A percentile compares a stretch with the other conserved stretches of the same genome.
Conservation (phyloP, 805 yeast species). For the Saccharomycopsis sp. region DNA sequence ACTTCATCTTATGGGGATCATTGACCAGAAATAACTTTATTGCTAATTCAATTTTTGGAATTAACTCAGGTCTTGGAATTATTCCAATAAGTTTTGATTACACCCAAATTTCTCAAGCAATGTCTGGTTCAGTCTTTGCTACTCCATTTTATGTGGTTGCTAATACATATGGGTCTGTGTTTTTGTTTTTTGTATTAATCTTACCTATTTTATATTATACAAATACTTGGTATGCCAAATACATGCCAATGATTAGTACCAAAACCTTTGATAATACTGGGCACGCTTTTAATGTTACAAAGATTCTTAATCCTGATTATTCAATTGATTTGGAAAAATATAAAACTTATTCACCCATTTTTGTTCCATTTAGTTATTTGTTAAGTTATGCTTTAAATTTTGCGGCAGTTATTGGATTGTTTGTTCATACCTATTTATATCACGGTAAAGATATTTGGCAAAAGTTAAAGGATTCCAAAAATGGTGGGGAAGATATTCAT, state of each 20-base stretch:
- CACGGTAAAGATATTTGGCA: constrained; percentile 45
- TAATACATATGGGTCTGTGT: constrained; percentile 37
- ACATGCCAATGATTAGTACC: constrained; percentile 22
- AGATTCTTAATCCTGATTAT: constrained; percentile 18
- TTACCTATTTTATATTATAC: constrained; percentile 26
- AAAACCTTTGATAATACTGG: constrained; percentile 19
- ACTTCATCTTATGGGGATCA: constrained; percentile 25
- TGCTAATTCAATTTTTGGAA: constrained; percentile 55
- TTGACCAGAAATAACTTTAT: constrained; percentile 37
- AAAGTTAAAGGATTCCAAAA: constrained; percentile 34
- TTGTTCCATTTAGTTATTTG: constrained; percentile 47
- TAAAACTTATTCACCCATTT: constrained; percentile 45
- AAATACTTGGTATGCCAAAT: constrained; percentile 22
- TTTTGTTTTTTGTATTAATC: constrained; percentile 39
- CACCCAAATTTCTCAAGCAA: constrained; percentile 40
- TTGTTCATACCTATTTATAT: constrained; percentile 46
- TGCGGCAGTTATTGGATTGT: constrained; percentile 53
- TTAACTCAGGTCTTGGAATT: constrained; percentile 42
- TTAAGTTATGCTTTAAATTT: constrained; percentile 46
- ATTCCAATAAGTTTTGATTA: constrained; percentile 49
- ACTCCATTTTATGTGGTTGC: constrained; percentile 43
- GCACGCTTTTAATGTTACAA: constrained; percentile 17
- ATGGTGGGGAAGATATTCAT: constrained; percentile 30
- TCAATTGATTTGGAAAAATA: constrained; percentile 24
- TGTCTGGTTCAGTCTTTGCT: constrained; percentile 49